Evolutionary conservation across 305 asterid genomes (phyloP).

Genomic region (Fraxinus xanthoxyloides): DNA sequence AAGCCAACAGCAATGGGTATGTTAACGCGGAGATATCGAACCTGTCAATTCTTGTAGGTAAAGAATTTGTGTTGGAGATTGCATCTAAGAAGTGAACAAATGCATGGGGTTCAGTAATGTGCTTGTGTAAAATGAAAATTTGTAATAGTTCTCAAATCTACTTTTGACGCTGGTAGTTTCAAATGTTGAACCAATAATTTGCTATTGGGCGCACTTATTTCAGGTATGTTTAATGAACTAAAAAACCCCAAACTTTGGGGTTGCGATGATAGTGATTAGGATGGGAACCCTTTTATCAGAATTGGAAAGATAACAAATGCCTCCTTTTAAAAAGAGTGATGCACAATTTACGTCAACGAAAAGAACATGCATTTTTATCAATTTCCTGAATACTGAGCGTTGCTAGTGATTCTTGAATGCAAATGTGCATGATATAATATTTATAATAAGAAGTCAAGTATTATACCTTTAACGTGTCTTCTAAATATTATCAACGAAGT

Average conservation of each 20-base stretch:
- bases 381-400: neutral
- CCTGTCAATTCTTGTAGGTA: slow-evolving; percentile 37
- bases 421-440: neutral
- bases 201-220: neutral
- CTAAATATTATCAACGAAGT: neutral
- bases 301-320: neutral
- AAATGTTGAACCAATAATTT: neutral
- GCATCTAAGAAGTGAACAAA: neutral
- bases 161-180: neutral
- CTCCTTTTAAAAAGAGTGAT: neutral
- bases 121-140: neutral
- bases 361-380: neutral
- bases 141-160: neutral
- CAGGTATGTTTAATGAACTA: neutral
- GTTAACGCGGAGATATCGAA: slow-evolving; percentile 36
- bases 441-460: neutral
- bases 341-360: neutral
- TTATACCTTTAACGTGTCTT: neutral
- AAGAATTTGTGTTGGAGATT: slow-evolving; percentile 42
- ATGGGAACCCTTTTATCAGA: neutral
- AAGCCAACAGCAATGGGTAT: slow-evolving; percentile 26
- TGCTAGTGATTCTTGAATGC: neutral
- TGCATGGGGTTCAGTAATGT: neutral
- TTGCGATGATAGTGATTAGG: neutral
- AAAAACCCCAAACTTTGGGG: neutral